phyloP scores from a whole-genome alignment of 345 rosid species.

The Gossypium longicalyx region DNA sequence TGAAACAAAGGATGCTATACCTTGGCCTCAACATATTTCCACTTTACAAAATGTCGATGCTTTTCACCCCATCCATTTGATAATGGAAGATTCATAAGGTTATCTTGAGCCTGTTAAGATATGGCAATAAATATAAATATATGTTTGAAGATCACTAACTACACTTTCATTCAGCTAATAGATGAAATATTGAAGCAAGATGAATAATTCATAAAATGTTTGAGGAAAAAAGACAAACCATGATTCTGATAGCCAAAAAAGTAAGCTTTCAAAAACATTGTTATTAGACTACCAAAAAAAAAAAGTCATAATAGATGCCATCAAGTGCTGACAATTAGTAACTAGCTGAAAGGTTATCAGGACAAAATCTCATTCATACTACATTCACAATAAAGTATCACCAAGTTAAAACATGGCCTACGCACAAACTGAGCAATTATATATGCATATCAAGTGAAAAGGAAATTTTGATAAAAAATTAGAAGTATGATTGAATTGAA shows the following conservation, averaged over 20 bases:
- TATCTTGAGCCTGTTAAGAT: slow-evolving; percentile 83
- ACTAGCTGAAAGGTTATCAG: background rate
- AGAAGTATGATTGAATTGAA: background rate
- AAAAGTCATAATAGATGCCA: background rate
- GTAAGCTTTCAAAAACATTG: background rate
- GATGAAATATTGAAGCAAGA: background rate
- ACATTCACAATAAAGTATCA: background rate
- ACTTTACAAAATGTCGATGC: slow-evolving; percentile 72
- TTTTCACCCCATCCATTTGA: slow-evolving; percentile 92
- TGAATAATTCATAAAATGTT: background rate
- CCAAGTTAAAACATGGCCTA: background rate
- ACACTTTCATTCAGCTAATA: background rate
- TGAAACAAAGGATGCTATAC: slow-evolving; percentile 34
- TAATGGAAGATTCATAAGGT: slow-evolving; percentile 76
- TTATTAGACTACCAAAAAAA: background rate
- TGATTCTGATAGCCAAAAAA: background rate
- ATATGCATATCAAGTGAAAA: background rate
- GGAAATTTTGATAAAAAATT: background rate
- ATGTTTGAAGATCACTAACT: slow-evolving; percentile 17
- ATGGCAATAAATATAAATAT: slow-evolving; percentile 15
- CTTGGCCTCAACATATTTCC: slow-evolving; percentile 90
- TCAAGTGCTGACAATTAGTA: background rate
- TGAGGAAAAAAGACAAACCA: background rate
- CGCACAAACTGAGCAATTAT: background rate
- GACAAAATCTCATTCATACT: background rate